Base-by-base conservation (phyloP, 495 filamentous ascomycete species). In the Bacidia gigantensis region DNA sequence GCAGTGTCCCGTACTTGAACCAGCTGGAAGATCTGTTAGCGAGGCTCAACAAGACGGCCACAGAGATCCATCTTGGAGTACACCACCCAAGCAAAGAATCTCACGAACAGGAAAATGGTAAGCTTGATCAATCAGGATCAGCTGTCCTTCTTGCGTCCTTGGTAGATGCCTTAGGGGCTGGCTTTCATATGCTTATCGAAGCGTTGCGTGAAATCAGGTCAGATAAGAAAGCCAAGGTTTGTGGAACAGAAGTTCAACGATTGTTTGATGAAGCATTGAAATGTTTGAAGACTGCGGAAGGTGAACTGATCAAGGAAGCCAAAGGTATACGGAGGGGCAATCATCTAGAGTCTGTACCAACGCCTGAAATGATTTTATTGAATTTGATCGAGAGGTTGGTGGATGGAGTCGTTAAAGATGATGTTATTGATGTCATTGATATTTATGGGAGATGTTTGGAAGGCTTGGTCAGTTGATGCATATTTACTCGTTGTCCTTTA, bases 271-370 rank as follows among this genome's bases (percentile, higher is more conserved):
- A 46, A 20, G 53, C 53, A 22, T n/a, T n/a, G n/a, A n/a, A 51
- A n/a, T n/a, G 47, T 21, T 50, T 56, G 12, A n/a, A 54, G 35
- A 14, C n/a, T 40, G 54, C 54, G 2, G 14, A 45, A 18, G 51
- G 54, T 11, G 35, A 56, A 22, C 26, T 56, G 9, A 56, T 56
- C 2, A 41, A 17, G 9, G 51, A 56, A 56, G 51, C 54, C 2
- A 22, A 47, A 20, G 54, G 51, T 1, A 20, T 10, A 20, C 41
- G 23, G 23, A n/a, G n/a, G n/a, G 38, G 26, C n/a, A 39, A n/a
- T 39, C 46, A 25, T 47, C 23, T 54, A 18, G 54, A 50, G 0
- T 45, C 54, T 11, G 50, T 56, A 21, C 21, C 54, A 14, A 56
- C 54, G 17, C 51, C 54, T 3, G 54, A 56, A 17, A 42, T 50